Conservation (phyloP, 2,329 filamentous ascomycete species). For the Penicillium rolfsii region DNA sequence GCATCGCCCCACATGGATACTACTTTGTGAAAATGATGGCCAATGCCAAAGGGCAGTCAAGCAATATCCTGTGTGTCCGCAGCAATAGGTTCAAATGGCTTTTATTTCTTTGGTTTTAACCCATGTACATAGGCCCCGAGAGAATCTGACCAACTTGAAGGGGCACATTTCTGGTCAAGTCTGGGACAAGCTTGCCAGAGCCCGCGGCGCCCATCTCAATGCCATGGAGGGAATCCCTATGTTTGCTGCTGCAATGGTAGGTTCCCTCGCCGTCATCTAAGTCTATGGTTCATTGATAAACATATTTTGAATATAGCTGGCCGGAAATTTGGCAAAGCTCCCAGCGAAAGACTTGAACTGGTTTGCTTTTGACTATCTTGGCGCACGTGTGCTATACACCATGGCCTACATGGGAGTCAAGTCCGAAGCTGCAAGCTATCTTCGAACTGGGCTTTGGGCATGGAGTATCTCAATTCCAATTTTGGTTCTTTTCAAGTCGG, state of each 20-base stretch:
- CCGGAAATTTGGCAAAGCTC: constrained; percentile 39
- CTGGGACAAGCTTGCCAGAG: constrained; percentile 32
- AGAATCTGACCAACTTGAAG: constrained; percentile 37
- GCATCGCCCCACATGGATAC: constrained; percentile 37
- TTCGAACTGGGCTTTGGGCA: constrained; percentile 38
- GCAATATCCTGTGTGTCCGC: constrained; percentile 31
- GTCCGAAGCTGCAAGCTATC: constrained; percentile 38
- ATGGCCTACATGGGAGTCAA: constrained; percentile 38
- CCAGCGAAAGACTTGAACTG: constrained; percentile 37
- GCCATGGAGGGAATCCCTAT: constrained; percentile 40
- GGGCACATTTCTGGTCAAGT: constrained; percentile 29
- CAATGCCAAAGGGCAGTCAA: constrained; percentile 33
- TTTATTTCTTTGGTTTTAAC: not conserved
- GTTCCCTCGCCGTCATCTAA: not conserved
- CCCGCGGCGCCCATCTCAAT: constrained; percentile 41
- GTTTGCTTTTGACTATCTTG: constrained; percentile 39
- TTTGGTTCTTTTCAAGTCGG: constrained; percentile 38
- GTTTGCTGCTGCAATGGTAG: constrained; percentile 40
- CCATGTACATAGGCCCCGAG: constrained; percentile 33
- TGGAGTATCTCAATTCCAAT: constrained; percentile 41
- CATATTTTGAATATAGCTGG: constrained; percentile 25
- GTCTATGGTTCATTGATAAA: not conserved
- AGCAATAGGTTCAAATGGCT: not conserved
- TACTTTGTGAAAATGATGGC: constrained; percentile 37
- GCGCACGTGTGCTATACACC: constrained; percentile 38